phyloP scores from a whole-genome alignment of 2,329 filamentous ascomycete genomes.

The Zasmidium citrigriseum region DNA sequence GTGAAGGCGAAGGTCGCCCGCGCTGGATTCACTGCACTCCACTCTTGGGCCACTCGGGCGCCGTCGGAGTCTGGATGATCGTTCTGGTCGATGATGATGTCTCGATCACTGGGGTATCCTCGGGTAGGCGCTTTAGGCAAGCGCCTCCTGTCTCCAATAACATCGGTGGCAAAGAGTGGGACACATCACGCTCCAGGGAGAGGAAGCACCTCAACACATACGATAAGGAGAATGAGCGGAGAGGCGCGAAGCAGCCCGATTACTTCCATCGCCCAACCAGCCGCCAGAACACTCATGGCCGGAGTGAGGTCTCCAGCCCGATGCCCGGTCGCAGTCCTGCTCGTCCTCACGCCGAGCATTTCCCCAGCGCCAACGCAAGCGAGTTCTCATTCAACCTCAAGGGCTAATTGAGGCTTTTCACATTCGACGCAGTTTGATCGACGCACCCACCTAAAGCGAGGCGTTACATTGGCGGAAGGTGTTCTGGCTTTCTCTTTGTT shows the following conservation, averaged over 20 bases:
- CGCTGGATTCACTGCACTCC: conserved; percentile 80
- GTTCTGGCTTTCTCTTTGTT: not conserved
- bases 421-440: not conserved
- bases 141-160: conserved; percentile 37
- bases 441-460: not conserved
- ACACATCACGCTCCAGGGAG: conserved; percentile 17
- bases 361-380: conserved; percentile 20
- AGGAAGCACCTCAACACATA: conserved; percentile 23
- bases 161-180: conserved; percentile 38
- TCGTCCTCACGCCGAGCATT: conserved; percentile 10
- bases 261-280: conserved; percentile 14
- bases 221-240: conserved; percentile 24
- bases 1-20: conserved; percentile 58
- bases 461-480: not conserved
- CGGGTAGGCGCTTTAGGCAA: conserved; percentile 33
- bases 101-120: conserved; percentile 18
- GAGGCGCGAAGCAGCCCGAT: conserved; percentile 12
- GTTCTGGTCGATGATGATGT: conserved; percentile 66
- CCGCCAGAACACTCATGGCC: conserved; percentile 7
- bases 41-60: conserved; percentile 64
- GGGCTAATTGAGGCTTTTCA: not conserved
- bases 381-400: conserved; percentile 27
- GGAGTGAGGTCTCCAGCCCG: conserved; percentile 10
- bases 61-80: conserved; percentile 78
- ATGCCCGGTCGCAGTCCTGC: conserved; percentile 12